Evolutionary conservation across 148 eudicot genomes (phyloP).

Genomic region (Camellia lanceoleosa): DNA sequence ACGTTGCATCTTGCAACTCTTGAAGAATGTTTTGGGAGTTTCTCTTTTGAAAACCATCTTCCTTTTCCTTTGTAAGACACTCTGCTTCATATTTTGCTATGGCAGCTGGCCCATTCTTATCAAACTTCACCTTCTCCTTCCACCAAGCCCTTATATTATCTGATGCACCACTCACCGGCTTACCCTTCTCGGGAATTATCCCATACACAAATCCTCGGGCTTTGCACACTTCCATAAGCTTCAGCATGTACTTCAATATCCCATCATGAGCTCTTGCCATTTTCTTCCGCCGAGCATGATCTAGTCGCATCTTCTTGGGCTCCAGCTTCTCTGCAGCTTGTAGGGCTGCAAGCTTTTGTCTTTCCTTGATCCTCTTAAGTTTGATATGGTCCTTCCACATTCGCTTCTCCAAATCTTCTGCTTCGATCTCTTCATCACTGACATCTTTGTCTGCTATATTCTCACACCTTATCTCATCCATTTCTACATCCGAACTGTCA

Average conservation of each 20-base stretch:
- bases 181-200: constrained; percentile 96
- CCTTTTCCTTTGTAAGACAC: constrained; percentile 43
- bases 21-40: constrained; percentile 58
- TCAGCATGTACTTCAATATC: constrained; percentile 90
- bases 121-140: constrained; percentile 96
- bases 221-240: constrained; percentile 97
- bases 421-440: constrained; percentile 91
- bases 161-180: constrained; percentile 88
- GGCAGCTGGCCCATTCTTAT: constrained; percentile 92
- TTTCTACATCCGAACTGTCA: constrained; percentile 73
- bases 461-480: constrained; percentile 71
- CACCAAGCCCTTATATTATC: constrained; percentile 99
- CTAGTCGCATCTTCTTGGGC: constrained; percentile 51
- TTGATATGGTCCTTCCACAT: constrained; percentile 95
- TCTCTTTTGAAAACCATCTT: constrained; percentile 43
- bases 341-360: constrained; percentile 64
- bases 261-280: constrained; percentile 98
- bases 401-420: constrained; percentile 66
- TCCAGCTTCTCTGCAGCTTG: constrained; percentile 70
- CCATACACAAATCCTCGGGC: constrained; percentile 96
- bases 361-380: constrained; percentile 78
- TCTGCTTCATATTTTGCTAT: constrained; percentile 72
- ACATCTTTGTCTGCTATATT: constrained; percentile 85
- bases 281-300: constrained; percentile 91
- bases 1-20: constrained; percentile 91